Evolutionary conservation across 495 filamentous ascomycete species (phyloP), one percentile per base, ranked within the genome.

Genomic region (Podospora bellae-mahoneyi): DNA sequence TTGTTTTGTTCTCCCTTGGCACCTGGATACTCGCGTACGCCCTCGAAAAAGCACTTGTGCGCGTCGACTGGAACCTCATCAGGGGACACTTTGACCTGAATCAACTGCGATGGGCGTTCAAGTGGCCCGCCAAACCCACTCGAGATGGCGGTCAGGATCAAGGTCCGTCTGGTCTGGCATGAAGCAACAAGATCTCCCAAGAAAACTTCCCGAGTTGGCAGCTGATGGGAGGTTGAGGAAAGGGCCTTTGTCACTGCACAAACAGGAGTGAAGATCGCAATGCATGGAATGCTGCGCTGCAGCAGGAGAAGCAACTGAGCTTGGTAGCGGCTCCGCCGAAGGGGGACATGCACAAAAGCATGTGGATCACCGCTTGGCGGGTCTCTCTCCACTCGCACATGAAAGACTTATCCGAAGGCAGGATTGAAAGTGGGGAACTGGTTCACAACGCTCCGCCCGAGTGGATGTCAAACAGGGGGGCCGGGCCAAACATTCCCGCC

Each of bases 11-110:
- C 53, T 70, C 65, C 7, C 3, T 70, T 56, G 32, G 20, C 2
- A 70, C 68, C 3, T 70, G 66, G 32, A 13, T 67, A 6, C 18
- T 70, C n/a, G 68, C 68, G 2, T 70, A 60, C 28, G 27, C 53
- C 5, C 62, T 70, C 9, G 68, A 70, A 13, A 67, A 56, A 27
- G 65, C 62, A 18, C 48, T 70, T 16, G 65, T 61, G 19, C 60
- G 28, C 44, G 62, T 70, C 60, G 44, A 70, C 39, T 48, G 39
- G 39, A 13, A 13, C 39, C 18, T 48, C 39, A 16, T 48, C 5
- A 48, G 15, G 39, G 39, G 39, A 48, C 39, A 1, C 39, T 48
- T 48, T 48, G 39, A 13, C 39, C 39, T 48, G 39, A 48, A 48
- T 10, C 39, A 1, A 16, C 39, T 48, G 30, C 30, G 7, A 7